Base-by-base conservation (phyloP, 1,284 basidiomycete species). In the Mycosarcoma mackinlayi region DNA sequence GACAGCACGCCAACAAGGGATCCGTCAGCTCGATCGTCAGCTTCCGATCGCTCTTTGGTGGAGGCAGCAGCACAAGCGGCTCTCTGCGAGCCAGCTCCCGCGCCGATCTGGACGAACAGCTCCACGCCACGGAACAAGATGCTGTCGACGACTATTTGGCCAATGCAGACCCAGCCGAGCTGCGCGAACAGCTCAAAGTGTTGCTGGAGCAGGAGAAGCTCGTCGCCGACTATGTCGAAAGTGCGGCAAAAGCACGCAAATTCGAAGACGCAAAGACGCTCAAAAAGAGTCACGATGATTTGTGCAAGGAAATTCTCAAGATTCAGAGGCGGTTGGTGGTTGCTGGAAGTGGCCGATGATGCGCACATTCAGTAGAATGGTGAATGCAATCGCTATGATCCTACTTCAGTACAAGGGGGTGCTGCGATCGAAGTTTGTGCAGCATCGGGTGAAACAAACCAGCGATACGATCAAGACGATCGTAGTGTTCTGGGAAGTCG, bases 201-300 rank as follows among this genome's bases (percentile, higher is more conserved):
- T 48, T 82, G 40, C 30, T 67, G n/a, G 78, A 80, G 46, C 80
- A 82, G 53, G 73, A 77, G 47, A 49, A 55, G 37, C 58, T 75
- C 1, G 67, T 82, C 8, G 51, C 58, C 6, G 61, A 63, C 18
- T 82, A 77, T 45, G 64, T 78, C 16, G 76, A 64, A 27, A 60
- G 65, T 5, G 80, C 80, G 1, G 57, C 66, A 18, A 75, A 67
- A 34, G 61, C 66, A 18, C 54, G 80, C 13, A 79, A 81, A 50
- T 73, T 81, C 19, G 76, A 80, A 23, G 80, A 82, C 33, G 74
- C 75, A 28, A 53, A 57, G 35, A 70, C 61, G 41, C 55, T 82
- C 37, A 72, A 73, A 42, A 55, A 46, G 52, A 81, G 71, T 40
- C 69, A 69, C 30, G 73, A 76, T 10, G 80, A 82, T 30, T 30